Evolutionary conservation across 139 green algal species (phyloP).

Genomic region (Mesotaenium endlicherianum): DNA sequence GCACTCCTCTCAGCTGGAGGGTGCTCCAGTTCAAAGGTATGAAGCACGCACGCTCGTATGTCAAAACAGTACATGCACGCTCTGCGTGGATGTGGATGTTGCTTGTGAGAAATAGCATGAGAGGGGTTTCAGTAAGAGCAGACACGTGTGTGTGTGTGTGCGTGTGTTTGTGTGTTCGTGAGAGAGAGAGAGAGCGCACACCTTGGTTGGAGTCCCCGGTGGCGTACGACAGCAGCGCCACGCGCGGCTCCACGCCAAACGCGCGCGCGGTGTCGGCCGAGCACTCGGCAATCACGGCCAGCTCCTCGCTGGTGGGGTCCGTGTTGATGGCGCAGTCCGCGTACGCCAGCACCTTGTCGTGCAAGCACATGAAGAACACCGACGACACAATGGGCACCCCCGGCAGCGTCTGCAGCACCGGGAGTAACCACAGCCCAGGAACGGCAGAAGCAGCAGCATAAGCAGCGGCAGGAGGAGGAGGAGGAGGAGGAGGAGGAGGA

Average conservation of each 20-base stretch:
- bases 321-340: slow-evolving; percentile 80
- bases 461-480: neutral
- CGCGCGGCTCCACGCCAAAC: slow-evolving; percentile 81
- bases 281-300: slow-evolving; percentile 74
- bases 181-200: too few relatives aligned
- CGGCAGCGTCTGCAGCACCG: slow-evolving; percentile 42
- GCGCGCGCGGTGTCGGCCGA: slow-evolving; percentile 76
- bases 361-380: slow-evolving; percentile 92
- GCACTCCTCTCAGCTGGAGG: too few relatives aligned
- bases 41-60: too few relatives aligned
- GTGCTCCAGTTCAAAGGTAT: too few relatives aligned
- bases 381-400: slow-evolving; percentile 63
- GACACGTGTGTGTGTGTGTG: neutral
- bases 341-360: slow-evolving; percentile 62
- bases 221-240: slow-evolving; percentile 89
- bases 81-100: too few relatives aligned
- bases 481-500: too few relatives aligned
- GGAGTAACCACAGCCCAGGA: neutral
- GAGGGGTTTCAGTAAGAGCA: too few relatives aligned
- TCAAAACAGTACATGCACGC: too few relatives aligned
- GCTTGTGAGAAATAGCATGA: too few relatives aligned
- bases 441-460: neutral
- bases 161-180: neutral
- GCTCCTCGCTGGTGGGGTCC: slow-evolving; percentile 69
- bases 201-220: slow-evolving; percentile 60